Conservation (phyloP, 305 asterid species). For the Vinca major region DNA sequence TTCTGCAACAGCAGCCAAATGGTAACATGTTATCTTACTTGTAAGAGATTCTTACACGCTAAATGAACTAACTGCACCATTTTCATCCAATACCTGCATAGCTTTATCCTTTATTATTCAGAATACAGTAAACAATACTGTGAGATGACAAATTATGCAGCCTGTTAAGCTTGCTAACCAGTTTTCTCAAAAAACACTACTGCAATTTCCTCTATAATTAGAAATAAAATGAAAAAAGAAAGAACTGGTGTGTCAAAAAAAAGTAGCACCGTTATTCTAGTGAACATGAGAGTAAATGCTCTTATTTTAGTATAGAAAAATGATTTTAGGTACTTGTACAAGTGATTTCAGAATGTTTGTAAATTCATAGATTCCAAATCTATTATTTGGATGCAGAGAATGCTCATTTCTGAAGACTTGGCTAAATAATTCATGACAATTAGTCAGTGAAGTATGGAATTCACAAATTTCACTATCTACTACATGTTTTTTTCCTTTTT, state of each 20-base stretch:
- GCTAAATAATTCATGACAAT: no score
- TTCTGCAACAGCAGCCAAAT: conserved; percentile 38
- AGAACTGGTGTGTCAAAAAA: no score
- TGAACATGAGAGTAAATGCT: neutral
- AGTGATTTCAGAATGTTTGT: neutral
- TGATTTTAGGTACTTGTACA: neutral
- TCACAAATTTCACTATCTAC: neutral
- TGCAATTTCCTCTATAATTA: no score
- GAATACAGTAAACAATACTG: neutral
- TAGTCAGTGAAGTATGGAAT: no score
- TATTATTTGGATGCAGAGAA: neutral
- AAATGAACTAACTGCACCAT: neutral
- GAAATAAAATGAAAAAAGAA: no score
- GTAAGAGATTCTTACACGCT: conserved; percentile 11
- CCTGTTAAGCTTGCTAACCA: no score
- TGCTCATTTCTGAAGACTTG: neutral
- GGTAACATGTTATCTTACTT: conserved; percentile 17
- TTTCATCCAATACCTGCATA: neutral
- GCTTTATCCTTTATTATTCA: neutral
- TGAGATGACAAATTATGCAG: no score
- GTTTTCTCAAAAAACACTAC: no score
- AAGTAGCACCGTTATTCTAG: no score
- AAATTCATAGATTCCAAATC: neutral
- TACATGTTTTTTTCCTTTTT: no score
- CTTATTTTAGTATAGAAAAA: neutral